Base-by-base conservation (phyloP, 768 basidiomycete species). In the Favolaschia claudopus region DNA sequence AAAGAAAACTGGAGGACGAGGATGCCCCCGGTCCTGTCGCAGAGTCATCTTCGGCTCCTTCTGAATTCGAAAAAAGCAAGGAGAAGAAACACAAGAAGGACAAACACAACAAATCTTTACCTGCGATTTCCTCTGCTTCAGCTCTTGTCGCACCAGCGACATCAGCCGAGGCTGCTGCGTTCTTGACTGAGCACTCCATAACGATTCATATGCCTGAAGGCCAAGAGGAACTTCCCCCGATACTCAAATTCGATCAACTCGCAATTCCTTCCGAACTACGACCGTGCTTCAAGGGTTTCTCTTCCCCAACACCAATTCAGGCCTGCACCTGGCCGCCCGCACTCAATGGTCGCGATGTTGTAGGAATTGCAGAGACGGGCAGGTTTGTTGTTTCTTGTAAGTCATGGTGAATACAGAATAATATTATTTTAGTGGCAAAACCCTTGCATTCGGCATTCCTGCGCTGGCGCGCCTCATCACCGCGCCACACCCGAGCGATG, bases 341-440 rank as follows among this genome's bases (percentile, higher is more conserved):
- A 7, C 77, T 99, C 24, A 79, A 83, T 22, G 91, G 91, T 0
- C 79, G 79, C n/a, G 93, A 99, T 71, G 92, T 96, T 0, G 89
- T 99, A 28, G 96, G 96, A 45, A 93, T 99, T 59, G 96, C 96
- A 7, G 96, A 99, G 79, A 99, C 96, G 2, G 96, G 96, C 66
- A 92, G 88, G 89, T 86, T 60, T 32, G 77, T 58, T 7, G 17
- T 31, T 28, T 25, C n/a, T 48, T 19, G 24, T 7, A 28, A 22
- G 24, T 58, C 20, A 46, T 34, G 37, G 33, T 20, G 24, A 19
- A 48, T 14, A 31, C 31, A 31, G 53, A 43, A 25, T 49, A 34
- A 46, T 50, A 48, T 58, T 53, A 65, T 20, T 32, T 43, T 63
- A 93, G 93, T 69, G 97, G 97, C 14, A 99, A 99, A 78, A 99